These are phyloP conservation scores for Quercus suber DNA, from an alignment of 306 rosid genomes.

Conservation along the genomic window DNA sequence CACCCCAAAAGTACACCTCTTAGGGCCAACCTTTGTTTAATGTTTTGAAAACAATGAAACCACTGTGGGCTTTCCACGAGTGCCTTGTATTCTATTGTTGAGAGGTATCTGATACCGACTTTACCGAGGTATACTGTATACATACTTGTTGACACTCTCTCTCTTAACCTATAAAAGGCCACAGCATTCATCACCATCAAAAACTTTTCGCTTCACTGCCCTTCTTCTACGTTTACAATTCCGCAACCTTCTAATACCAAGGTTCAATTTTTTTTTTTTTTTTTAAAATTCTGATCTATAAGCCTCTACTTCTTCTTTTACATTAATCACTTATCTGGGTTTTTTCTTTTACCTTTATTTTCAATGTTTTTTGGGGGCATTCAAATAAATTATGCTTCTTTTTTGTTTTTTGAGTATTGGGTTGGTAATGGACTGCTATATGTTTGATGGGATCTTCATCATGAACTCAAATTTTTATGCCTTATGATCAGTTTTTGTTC, in stretches of 20 bases:
- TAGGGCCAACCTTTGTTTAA: no score
- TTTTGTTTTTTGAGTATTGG: neutral
- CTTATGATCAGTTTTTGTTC: neutral
- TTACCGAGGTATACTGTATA: neutral
- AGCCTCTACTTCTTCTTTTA: neutral
- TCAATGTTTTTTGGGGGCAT: neutral
- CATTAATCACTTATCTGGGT: neutral
- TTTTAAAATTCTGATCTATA: neutral
- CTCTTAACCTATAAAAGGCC: neutral
- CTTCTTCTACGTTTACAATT: neutral
- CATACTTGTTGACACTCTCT: neutral
- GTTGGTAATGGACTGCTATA: neutral
- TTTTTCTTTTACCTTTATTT: neutral
- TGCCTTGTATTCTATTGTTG: neutral
- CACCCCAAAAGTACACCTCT: no score
- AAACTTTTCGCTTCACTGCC: neutral
- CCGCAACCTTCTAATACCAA: neutral
- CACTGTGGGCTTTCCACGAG: no score
- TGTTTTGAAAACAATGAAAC: no score
- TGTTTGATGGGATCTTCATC: slow-evolving; percentile 4
- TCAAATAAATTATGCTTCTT: neutral
- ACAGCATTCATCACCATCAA: neutral
- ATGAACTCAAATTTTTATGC: neutral
- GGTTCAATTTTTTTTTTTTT: neutral
- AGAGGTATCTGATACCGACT: no score